phyloP scores from a whole-genome alignment of 306 rosid genomes.

The Neltuma alba region DNA sequence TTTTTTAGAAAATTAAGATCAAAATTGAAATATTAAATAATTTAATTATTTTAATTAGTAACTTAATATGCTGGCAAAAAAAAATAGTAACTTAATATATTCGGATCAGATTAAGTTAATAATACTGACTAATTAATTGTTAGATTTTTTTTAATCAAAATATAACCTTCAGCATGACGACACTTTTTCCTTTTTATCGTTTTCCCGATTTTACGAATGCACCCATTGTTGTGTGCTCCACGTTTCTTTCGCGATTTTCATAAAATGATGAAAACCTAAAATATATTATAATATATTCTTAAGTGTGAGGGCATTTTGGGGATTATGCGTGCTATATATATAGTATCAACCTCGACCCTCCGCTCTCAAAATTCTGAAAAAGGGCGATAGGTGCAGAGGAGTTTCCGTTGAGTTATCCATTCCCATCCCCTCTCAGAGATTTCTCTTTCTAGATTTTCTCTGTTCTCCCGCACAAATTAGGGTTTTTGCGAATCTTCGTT shows the following conservation, averaged over 20 bases:
- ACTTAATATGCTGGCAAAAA: too few species aligned
- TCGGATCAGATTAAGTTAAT: too few species aligned
- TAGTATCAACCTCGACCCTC: conserved; percentile 36
- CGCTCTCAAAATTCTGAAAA: background rate
- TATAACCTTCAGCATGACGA: background rate
- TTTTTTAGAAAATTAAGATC: too few species aligned
- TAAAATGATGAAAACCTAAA: background rate
- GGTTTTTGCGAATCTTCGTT: conserved; percentile 55
- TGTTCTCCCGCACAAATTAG: conserved; percentile 44
- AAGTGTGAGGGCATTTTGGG: conserved; percentile 34
- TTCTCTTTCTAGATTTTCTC: conserved; percentile 47
- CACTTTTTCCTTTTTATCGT: background rate
- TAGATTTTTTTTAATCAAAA: background rate
- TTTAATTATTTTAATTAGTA: too few species aligned
- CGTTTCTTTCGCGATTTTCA: conserved; percentile 19
- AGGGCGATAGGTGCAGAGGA: conserved; percentile 68
- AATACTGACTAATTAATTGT: too few species aligned
- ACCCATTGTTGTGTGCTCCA: conserved; percentile 6
- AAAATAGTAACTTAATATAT: too few species aligned
- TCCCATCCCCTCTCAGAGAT: conserved; percentile 29
- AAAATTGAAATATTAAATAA: too few species aligned
- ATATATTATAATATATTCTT: rapidly evolving
- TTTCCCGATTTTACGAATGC: background rate
- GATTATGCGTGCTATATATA: conserved; percentile 5
- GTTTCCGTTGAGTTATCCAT: conserved; percentile 71